Evolutionary conservation across 805 yeast genomes (phyloP), one percentile per base, ranked within the genome.

Genomic region (Phaffomyces thermotolerans): DNA sequence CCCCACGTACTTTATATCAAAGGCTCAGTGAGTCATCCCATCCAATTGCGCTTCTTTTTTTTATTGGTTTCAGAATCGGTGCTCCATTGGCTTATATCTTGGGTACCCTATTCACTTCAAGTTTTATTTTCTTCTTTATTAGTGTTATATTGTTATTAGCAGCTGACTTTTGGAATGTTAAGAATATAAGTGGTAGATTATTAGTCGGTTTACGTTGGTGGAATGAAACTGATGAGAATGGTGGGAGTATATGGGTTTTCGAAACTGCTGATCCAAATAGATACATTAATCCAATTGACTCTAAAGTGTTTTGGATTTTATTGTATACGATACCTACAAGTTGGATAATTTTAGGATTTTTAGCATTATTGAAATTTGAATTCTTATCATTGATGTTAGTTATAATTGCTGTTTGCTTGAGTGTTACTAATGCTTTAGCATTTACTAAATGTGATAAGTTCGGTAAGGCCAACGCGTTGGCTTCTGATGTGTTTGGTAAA

Each of bases 201-300:
- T 64, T 91, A 44, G 97, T 93, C 5, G 98, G 97, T 0, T 71
- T 93, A 50, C 73, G 95, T 51, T 91, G 99, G 99, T 91, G 98
- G 96, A 93, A 91, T 60, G 97, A 91, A 59, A 72, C 89, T 0
- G 69, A 74, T 25, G 69, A 67, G 17, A 61, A 73, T 8, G 69
- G 75, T 15, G 71, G 67, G 7, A 62, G 74, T 30, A 56, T 57
- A 44, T 87, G 95, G 95, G 95, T 88, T 18, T 87, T 87, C 57
- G 95, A 87, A 60, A 79, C 88, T 3, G 90, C 93, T 4, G 86
- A 85, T 56, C 84, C 85, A 8, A 65, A 67, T 36, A 67, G 84
- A 46, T 69, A 72, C 51, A 84, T 91, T 56, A 91, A 91, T 58
- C 96, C 96, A 27, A 85, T 93, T 39, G 98, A 91, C 59, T 83